Conservation (phyloP, 106 monocot species). For the Platanthera guangdongensis region DNA sequence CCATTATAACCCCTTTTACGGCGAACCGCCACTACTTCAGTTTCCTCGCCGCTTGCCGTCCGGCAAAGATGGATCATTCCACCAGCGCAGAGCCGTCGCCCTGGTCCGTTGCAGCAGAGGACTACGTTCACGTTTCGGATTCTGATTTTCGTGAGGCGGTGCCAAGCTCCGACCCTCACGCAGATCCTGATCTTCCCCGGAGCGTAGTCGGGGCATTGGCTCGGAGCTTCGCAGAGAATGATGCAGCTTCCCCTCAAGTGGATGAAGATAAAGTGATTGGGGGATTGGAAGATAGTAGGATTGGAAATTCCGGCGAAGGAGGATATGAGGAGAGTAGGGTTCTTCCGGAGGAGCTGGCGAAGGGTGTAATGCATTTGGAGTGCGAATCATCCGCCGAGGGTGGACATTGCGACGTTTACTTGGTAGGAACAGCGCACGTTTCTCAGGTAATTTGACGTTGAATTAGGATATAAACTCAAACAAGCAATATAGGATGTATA, state of each 20-base stretch:
- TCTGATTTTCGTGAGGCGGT: not conserved
- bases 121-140: conserved; percentile 3
- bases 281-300: not conserved
- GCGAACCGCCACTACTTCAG: not conserved
- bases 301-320: conserved; percentile 12
- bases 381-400: conserved; percentile 68
- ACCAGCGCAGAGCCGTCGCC: not conserved
- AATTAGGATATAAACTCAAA: too few species aligned
- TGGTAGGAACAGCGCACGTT: conserved; percentile 83
- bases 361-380: conserved; percentile 48
- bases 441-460: conserved; percentile 37
- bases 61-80: not conserved
- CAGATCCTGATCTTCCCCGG: not conserved
- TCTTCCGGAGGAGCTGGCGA: conserved; percentile 47
- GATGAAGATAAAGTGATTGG: not conserved
- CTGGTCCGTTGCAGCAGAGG: not conserved
- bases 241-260: not conserved
- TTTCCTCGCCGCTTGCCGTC: not conserved
- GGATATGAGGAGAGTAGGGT: conserved; percentile 17
- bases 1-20: not conserved
- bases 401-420: conserved; percentile 62
- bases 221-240: not conserved
- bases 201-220: not conserved
- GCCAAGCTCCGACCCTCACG: not conserved
- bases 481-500: not conserved